These are phyloP conservation scores for Phytophthora multivora DNA, from an alignment of 352 stramenopile species.

Conservation along the genomic window DNA sequence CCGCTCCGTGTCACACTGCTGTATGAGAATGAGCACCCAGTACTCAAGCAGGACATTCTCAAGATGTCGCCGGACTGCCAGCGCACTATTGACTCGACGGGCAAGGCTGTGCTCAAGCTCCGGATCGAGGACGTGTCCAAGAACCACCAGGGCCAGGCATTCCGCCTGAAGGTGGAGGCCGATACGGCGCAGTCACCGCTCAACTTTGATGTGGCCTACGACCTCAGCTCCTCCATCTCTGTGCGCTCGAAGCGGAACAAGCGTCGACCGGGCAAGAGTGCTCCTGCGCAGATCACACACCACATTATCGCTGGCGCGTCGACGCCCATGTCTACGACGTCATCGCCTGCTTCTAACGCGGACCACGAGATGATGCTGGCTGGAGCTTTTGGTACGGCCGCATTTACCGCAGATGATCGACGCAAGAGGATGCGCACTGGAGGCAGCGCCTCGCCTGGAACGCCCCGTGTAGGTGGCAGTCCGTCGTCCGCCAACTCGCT, in stretches of 20 bases:
- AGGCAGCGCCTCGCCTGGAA: constrained; percentile 31
- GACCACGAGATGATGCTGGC: constrained; percentile 64
- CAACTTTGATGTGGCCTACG: constrained; percentile 91
- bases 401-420: constrained; percentile 66
- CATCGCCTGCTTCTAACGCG: constrained; percentile 69
- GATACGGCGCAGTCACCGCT: constrained; percentile 89
- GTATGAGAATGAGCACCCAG: constrained; percentile 88
- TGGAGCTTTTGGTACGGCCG: constrained; percentile 42
- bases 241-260: constrained; percentile 96
- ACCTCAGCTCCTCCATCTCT: constrained; percentile 91
- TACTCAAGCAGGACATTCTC: constrained; percentile 95
- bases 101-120: constrained; percentile 86
- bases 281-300: constrained; percentile 60
- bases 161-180: constrained; percentile 91
- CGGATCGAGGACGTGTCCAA: constrained; percentile 97
- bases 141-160: constrained; percentile 96
- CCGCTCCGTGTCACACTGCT: constrained; percentile 82
- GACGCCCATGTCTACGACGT: constrained; percentile 69
- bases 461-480: constrained; percentile 33
- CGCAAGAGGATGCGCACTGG: constrained; percentile 71
- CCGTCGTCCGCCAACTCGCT: constrained; percentile 46
- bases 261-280: constrained; percentile 64
- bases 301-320: constrained; percentile 76
- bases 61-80: constrained; percentile 89
- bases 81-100: constrained; percentile 85